These are phyloP conservation scores for Daldinia decipiens DNA, from an alignment of 495 filamentous ascomycete species.

Conservation along the genomic window DNA sequence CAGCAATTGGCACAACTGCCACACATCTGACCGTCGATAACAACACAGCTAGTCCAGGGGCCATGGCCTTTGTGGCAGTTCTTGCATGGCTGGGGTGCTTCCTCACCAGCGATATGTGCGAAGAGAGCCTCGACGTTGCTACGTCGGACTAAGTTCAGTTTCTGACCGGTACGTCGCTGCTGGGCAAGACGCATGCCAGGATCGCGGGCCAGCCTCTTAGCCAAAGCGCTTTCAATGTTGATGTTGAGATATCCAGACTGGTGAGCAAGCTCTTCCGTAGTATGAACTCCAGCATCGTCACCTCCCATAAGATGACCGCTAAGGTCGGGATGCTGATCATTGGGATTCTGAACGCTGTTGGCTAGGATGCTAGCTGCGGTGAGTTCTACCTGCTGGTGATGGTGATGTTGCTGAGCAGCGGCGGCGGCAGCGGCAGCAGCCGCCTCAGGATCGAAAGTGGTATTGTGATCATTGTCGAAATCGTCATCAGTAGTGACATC, in stretches of 20 bases:
- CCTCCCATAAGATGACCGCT: constrained; percentile 38
- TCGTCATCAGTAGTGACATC: neutral
- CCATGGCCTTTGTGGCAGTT: constrained; percentile 64
- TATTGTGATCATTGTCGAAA: constrained; percentile 28
- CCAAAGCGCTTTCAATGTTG: constrained; percentile 58
- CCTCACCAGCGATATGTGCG: constrained; percentile 59
- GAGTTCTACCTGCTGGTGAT: constrained; percentile 42
- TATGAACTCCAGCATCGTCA: constrained; percentile 42
- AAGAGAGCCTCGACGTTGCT: constrained; percentile 64
- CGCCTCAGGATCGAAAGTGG: constrained; percentile 49
- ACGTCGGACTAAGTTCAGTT: constrained; percentile 55
- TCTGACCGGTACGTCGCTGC: constrained; percentile 58
- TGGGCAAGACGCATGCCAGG: constrained; percentile 56
- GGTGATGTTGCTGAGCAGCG: constrained; percentile 21
- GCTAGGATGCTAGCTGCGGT: constrained; percentile 47
- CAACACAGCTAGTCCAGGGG: constrained; percentile 58
- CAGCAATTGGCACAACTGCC: constrained; percentile 64
- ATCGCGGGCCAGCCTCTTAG: constrained; percentile 57
- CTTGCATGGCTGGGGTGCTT: constrained; percentile 58
- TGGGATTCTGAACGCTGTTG: constrained; percentile 42
- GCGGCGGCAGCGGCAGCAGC: constrained; percentile 50
- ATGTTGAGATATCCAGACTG: constrained; percentile 56
- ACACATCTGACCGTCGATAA: constrained; percentile 63
- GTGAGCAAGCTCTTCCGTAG: constrained; percentile 54
- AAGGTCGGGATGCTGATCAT: constrained; percentile 46